A percentile compares a stretch with the other conserved stretches of the same genome.
phyloP scores from a whole-genome alignment of 257 asterid genomes.

The Verbascum thapsus region DNA sequence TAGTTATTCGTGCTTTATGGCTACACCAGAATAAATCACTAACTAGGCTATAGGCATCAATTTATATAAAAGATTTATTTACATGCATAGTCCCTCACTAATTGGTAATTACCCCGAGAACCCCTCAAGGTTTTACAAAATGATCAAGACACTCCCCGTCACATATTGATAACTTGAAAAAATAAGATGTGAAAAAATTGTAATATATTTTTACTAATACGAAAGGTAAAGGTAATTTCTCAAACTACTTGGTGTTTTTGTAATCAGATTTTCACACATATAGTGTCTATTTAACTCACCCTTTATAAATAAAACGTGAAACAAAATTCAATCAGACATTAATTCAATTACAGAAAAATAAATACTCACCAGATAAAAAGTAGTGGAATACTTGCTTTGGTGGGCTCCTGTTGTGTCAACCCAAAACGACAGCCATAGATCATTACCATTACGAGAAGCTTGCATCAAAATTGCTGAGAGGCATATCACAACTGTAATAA shows the following conservation, averaged over 20 bases:
- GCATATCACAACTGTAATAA: slow-evolving; percentile 57
- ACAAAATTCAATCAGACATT: background rate
- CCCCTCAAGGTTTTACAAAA: too few species aligned
- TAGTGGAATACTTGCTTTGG: slow-evolving; percentile 57
- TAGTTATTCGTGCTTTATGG: background rate
- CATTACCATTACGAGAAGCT: slow-evolving; percentile 97
- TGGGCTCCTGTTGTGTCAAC: slow-evolving; percentile 71
- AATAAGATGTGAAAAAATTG: too few species aligned
- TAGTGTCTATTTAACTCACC: too few species aligned
- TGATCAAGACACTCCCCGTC: too few species aligned
- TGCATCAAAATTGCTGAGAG: slow-evolving; percentile 90
- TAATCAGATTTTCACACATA: too few species aligned
- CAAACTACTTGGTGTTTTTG: too few species aligned
- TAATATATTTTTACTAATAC: too few species aligned
- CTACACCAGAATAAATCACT: background rate
- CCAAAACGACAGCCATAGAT: slow-evolving; percentile 94
- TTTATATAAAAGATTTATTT: too few species aligned
- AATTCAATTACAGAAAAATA: slow-evolving; percentile 17
- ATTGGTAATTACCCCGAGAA: too few species aligned
- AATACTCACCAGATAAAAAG: slow-evolving; percentile 74
- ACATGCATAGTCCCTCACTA: too few species aligned
- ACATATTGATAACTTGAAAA: too few species aligned
- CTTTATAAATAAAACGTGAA: background rate
- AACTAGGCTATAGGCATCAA: background rate
- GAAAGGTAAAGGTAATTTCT: too few species aligned